Conservation (phyloP, 2,329 filamentous ascomycete species). For the Ophiostoma himal-ulmi region DNA sequence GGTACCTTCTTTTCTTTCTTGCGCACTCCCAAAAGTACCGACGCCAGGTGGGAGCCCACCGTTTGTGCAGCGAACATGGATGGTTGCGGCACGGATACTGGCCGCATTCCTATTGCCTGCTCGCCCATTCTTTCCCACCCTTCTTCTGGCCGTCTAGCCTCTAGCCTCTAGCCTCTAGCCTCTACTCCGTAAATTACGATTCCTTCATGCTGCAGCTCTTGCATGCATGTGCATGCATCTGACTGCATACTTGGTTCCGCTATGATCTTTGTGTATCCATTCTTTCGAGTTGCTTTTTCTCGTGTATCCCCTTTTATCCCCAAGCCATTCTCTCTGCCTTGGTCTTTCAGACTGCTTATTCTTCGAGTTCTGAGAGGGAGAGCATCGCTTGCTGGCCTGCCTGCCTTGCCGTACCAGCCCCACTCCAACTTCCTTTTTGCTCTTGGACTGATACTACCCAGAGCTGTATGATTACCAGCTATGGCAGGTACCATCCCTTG, state of each 20-base stretch:
- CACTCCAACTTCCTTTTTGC: background rate
- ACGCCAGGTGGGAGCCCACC: background rate
- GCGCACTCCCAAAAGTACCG: background rate
- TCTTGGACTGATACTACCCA: too few species aligned
- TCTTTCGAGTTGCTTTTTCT: background rate
- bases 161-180: background rate
- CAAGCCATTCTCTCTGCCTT: background rate
- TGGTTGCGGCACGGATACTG: slow-evolving; percentile 4
- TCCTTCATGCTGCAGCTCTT: background rate
- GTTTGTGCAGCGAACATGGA: slow-evolving; percentile 5
- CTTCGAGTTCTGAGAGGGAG: background rate
- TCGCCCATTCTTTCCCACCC: background rate
- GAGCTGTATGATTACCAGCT: background rate
- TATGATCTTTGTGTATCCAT: background rate
- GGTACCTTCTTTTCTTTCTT: background rate
- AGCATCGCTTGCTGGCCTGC: too few species aligned
- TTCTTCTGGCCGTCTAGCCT: background rate
- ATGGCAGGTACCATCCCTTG: slow-evolving; percentile 4
- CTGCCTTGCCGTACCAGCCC: background rate
- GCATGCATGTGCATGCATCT: slow-evolving; percentile 9
- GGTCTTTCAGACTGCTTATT: background rate
- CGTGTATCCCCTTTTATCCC: background rate
- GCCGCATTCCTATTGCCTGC: background rate
- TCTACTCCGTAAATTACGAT: background rate
- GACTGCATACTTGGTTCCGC: slow-evolving; percentile 1